Conservation (phyloP, 441 rosid genomes). For the Monsonia emarginata region DNA sequence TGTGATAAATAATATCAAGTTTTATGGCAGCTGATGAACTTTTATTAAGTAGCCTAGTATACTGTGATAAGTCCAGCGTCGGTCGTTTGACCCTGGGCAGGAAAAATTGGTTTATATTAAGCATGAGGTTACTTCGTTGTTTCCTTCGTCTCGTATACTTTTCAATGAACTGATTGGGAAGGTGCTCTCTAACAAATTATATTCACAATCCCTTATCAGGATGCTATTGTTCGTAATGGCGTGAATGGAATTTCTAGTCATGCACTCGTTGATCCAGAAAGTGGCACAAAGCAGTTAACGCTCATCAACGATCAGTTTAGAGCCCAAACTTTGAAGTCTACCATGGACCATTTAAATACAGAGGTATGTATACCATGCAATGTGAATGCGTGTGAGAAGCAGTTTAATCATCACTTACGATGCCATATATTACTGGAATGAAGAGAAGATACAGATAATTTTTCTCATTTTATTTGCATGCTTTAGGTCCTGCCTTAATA, state of each 20-base stretch:
- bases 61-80: background rate
- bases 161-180: background rate
- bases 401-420: background rate
- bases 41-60: background rate
- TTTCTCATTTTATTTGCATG: background rate
- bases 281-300: slow-evolving; percentile 43
- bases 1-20: background rate
- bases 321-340: slow-evolving; percentile 59
- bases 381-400: slow-evolving; percentile 6
- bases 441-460: background rate
- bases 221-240: slow-evolving; percentile 25
- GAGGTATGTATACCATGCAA: slow-evolving; percentile 45
- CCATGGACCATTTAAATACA: slow-evolving; percentile 77
- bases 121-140: background rate
- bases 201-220: slow-evolving; percentile 36
- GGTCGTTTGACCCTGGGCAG: background rate
- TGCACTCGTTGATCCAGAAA: slow-evolving; percentile 29
- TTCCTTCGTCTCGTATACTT: slow-evolving; percentile 4
- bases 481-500: background rate
- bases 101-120: background rate
- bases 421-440: slow-evolving; percentile 7
- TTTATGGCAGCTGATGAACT: background rate
- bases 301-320: slow-evolving; percentile 48
- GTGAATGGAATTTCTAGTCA: slow-evolving; percentile 36
- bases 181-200: slow-evolving; percentile 14